phyloP scores from a whole-genome alignment of 345 rosid species.

The Cochlearia excelsa region DNA sequence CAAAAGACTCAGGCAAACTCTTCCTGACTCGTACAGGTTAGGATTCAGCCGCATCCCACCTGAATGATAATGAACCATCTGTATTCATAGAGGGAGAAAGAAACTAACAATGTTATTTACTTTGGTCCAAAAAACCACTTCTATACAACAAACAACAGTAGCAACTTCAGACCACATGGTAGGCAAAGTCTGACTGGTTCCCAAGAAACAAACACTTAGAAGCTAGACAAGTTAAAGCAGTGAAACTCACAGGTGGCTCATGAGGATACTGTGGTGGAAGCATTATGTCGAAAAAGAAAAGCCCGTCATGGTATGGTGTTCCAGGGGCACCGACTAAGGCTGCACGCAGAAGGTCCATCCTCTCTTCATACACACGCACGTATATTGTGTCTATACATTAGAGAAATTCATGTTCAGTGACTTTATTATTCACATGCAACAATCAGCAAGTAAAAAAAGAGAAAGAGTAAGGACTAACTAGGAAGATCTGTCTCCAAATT shows the following conservation, averaged over 20 bases:
- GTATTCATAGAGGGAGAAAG: constrained; percentile 28
- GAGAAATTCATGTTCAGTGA: constrained; percentile 6
- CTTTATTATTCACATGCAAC: constrained; percentile 5
- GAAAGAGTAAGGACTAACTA: constrained; percentile 44
- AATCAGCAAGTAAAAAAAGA: neutral
- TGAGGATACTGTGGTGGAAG: constrained; percentile 84
- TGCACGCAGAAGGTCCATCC: constrained; percentile 85
- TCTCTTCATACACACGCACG: constrained; percentile 74
- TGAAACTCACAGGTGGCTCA: constrained; percentile 79
- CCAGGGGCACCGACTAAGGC: constrained; percentile 82
- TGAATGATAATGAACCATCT: constrained; percentile 81
- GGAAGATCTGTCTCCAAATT: constrained; percentile 70
- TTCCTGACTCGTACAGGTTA: constrained; percentile 85
- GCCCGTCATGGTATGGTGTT: constrained; percentile 89
- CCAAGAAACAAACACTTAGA: constrained; percentile 12
- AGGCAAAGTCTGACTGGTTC: neutral
- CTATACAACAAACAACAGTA: neutral
- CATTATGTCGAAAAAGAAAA: constrained; percentile 86
- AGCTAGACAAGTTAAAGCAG: constrained; percentile 7
- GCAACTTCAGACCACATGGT: constrained; percentile 5
- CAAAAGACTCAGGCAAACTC: constrained; percentile 84
- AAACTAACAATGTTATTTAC: neutral
- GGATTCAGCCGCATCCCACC: constrained; percentile 92
- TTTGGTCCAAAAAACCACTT: constrained; percentile 4
- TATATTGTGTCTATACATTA: constrained; percentile 65